Evolutionary conservation across 768 basidiomycete genomes (phyloP).

Genomic region (Leucocoprinus leucothites): DNA sequence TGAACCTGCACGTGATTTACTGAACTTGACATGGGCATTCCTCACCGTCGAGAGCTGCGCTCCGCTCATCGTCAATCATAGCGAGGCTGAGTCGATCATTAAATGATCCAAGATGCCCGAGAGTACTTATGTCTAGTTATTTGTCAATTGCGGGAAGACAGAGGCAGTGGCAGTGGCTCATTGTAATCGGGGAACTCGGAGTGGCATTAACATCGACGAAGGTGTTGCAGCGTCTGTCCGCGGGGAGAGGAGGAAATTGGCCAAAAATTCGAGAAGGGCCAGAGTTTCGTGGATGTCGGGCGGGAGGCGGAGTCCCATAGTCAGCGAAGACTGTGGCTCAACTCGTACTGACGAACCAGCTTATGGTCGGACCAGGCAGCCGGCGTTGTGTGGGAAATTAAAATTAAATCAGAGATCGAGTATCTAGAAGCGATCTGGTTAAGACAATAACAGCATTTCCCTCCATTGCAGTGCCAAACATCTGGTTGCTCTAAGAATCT

Average conservation of each 20-base stretch:
- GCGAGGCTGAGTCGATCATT: neutral
- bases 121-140: neutral
- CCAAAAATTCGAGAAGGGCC: constrained; percentile 21
- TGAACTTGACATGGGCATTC: neutral
- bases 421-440: constrained; percentile 26
- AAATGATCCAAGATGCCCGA: constrained; percentile 7
- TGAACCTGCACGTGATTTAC: neutral
- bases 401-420: constrained; percentile 2
- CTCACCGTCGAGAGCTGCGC: constrained; percentile 3
- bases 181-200: constrained; percentile 8
- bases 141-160: too few relatives aligned
- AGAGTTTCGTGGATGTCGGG: constrained; percentile 21
- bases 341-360: neutral
- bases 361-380: constrained; percentile 1
- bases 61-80: neutral
- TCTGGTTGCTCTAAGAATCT: constrained; percentile 22
- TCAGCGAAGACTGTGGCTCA: neutral
- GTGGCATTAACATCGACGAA: neutral
- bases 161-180: neutral
- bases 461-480: constrained; percentile 40
- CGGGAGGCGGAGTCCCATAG: neutral
- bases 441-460: constrained; percentile 43
- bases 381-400: constrained; percentile 1
- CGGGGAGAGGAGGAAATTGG: constrained; percentile 14
- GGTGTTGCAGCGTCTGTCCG: constrained; percentile 13